phyloP scores from a whole-genome alignment of 495 filamentous ascomycete species.

The Neurospora sp. region DNA sequence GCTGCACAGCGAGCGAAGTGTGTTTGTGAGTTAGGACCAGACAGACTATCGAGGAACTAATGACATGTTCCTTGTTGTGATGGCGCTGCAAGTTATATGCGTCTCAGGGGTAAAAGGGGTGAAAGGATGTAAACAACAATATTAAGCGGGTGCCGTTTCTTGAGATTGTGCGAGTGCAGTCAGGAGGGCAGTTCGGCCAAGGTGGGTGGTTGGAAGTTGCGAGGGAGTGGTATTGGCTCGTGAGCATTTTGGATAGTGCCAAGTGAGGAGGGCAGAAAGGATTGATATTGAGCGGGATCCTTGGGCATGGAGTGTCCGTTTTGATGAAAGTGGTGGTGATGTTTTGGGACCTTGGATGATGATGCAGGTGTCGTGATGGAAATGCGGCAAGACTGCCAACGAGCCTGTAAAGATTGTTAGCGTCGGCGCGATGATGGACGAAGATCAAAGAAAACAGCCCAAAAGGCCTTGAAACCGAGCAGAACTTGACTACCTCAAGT shows the following conservation, averaged over 20 bases:
- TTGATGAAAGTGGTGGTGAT: not conserved
- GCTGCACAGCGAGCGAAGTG: not conserved
- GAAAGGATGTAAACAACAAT: not conserved
- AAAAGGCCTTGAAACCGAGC: no score
- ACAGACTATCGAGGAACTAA: not conserved
- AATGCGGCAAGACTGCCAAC: not conserved
- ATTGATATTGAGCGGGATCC: not conserved
- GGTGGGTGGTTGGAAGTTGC: not conserved
- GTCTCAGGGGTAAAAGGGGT: not conserved
- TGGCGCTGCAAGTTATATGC: not conserved
- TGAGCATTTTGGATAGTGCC: not conserved
- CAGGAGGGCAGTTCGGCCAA: not conserved
- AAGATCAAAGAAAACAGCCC: not conserved
- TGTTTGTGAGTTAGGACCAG: not conserved
- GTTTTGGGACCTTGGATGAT: not conserved
- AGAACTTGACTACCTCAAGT: no score
- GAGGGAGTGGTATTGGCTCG: not conserved
- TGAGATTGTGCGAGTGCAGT: not conserved
- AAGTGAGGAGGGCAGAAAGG: not conserved
- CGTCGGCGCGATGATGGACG: not conserved
- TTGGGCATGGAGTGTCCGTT: not conserved
- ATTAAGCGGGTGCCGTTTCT: not conserved
- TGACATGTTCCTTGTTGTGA: not conserved
- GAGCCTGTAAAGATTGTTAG: not conserved
- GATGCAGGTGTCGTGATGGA: not conserved